Evolutionary conservation across 495 filamentous ascomycete species (phyloP).

Genomic region (Penicillium ochrochloron): DNA sequence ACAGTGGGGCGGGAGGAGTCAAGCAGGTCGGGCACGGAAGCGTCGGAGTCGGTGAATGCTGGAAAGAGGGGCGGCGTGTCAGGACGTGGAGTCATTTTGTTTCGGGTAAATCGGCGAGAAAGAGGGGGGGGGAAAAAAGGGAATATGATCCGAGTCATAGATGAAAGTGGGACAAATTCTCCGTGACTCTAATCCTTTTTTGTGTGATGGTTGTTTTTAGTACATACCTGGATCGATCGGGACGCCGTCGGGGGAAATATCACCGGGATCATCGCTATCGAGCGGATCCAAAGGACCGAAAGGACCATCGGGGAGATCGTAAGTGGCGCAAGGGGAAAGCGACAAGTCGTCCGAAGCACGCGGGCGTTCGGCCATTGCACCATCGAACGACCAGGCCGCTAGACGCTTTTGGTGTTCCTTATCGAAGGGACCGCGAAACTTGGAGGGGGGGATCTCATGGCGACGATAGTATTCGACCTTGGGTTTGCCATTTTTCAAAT

Average conservation of each 20-base stretch:
- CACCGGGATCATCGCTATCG: constrained; percentile 14
- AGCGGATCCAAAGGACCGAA: constrained; percentile 14
- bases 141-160: background rate
- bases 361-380: constrained; percentile 41
- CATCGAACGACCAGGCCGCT: constrained; percentile 55
- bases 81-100: constrained; percentile 9
- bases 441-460: constrained; percentile 54
- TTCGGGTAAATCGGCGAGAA: constrained; percentile 7
- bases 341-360: constrained; percentile 40
- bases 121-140: background rate
- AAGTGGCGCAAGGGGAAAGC: constrained; percentile 46
- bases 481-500: constrained; percentile 35
- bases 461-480: constrained; percentile 58
- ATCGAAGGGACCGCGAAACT: constrained; percentile 58
- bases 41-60: constrained; percentile 27
- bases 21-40: constrained; percentile 8
- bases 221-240: constrained; percentile 44
- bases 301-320: constrained; percentile 24
- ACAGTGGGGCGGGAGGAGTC: constrained; percentile 31
- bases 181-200: background rate
- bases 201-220: constrained; percentile 2
- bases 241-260: constrained; percentile 29
- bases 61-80: constrained; percentile 16
- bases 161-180: background rate
- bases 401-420: constrained; percentile 53